Base-by-base conservation (phyloP, 495 filamentous ascomycete genomes). In the Penicillium manginii region DNA sequence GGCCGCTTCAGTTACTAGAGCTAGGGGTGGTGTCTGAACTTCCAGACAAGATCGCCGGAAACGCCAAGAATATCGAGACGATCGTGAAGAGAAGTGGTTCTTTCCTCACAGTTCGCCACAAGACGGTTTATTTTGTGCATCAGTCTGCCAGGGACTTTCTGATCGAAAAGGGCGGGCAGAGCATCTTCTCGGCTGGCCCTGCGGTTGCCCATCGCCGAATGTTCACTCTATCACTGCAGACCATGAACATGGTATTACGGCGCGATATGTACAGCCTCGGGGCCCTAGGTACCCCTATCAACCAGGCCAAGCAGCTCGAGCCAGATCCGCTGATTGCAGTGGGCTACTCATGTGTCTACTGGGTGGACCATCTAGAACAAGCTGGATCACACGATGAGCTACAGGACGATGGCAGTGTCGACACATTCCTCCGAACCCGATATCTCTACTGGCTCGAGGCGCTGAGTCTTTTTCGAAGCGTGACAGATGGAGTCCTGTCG, bases 101-200 rank as follows among this genome's bases (percentile, higher is more conserved):
- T 10, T 67, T 65, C 47, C 55, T 68, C 5, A 58, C 60, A 2
- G 40, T 76, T 32, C 65, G 61, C 9, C 52, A 72, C 0, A 17
- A 63, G n/a, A 58, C 43, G 0, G 50, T 80, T 31, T 74, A 59
- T 26, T 70, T 79, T 39, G 50, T 80, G 14, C 74, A 80, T 61
- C 73, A 76, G 52, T 80, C 77, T 0, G 77, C 67, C 3, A 74
- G 72, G 42, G 75, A 79, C 43, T 78, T 59, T 52, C 49, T 79
- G 5, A 18, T 48, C 4, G 12, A 40, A 12, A 26, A 26, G 23
- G 23, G 23, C 7, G 23, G 23, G 4, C 23, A 5, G 23, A 4
- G 23, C 23, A 26, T 26, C 1, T 26, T 26, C 23, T 4, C 23
- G 4, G 4, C 23, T 26, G 23, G 23, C 3, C 23, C 23, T 26